A percentile compares a stretch with the other conserved stretches of the same genome.
These are phyloP conservation scores for Hydrangea macrophylla DNA, from an alignment of 148 eudicot genomes.

Conservation along the genomic window DNA sequence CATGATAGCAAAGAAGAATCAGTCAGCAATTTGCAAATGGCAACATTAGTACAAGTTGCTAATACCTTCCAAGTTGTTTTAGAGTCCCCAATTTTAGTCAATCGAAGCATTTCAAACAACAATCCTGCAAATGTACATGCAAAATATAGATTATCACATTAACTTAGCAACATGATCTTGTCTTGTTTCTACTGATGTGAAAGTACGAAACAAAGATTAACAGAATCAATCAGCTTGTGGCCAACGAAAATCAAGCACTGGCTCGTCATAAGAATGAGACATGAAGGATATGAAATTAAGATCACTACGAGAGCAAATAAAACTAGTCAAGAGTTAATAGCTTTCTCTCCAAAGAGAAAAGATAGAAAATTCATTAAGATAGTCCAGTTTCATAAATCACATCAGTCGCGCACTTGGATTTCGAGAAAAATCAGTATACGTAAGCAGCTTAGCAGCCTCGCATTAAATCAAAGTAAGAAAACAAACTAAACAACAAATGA, in stretches of 20 bases:
- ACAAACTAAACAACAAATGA: not conserved
- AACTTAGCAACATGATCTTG: not conserved
- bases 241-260: not conserved
- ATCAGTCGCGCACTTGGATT: not conserved
- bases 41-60: slow-evolving; percentile 6
- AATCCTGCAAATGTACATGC: slow-evolving; percentile 40
- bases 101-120: slow-evolving; percentile 84
- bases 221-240: slow-evolving; percentile 5
- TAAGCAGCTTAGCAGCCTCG: not conserved
- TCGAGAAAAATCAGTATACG: not conserved
- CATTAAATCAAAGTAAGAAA: not conserved
- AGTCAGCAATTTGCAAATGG: not conserved
- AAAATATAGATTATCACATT: not conserved
- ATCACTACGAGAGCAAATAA: not conserved
- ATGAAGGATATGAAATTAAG: not conserved
- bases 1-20: not conserved
- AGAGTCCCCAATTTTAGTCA: slow-evolving; percentile 60
- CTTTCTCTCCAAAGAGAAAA: not conserved
- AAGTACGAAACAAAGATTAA: not conserved
- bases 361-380: not conserved
- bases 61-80: slow-evolving; percentile 82
- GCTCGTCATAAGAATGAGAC: not conserved
- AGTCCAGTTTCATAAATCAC: not conserved
- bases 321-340: not conserved
- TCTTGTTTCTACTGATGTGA: not conserved